phyloP scores from a whole-genome alignment of 208 protist species.

The Leishmania aethiopica region DNA sequence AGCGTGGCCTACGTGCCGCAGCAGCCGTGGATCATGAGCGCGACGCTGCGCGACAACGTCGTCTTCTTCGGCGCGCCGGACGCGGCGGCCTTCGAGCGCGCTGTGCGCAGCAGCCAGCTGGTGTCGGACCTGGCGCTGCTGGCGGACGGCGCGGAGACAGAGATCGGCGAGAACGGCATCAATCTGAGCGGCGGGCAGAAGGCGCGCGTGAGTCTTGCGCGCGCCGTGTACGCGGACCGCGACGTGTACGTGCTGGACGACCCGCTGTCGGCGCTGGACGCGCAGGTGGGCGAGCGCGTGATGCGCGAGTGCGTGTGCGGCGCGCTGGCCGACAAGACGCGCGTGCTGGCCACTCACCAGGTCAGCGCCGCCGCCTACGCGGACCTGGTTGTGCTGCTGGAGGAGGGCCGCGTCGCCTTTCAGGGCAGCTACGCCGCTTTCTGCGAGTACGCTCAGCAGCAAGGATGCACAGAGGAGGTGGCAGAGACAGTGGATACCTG shows the following conservation, averaged over 20 bases:
- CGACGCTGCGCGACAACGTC: conserved; percentile 92
- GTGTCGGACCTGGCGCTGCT: conserved; percentile 77
- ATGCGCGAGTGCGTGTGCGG: conserved; percentile 60
- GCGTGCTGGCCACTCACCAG: conserved; percentile 94
- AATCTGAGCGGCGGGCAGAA: conserved; percentile 87
- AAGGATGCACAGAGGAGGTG: too few relatives aligned
- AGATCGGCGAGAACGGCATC: conserved; percentile 84
- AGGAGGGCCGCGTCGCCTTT: conserved; percentile 52
- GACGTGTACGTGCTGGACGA: conserved; percentile 93
- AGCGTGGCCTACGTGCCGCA: conserved; percentile 90
- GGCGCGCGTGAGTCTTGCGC: conserved; percentile 72
- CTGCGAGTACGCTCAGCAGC: conserved; percentile 1
- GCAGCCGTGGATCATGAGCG: conserved; percentile 91
- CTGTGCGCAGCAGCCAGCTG: conserved; percentile 76
- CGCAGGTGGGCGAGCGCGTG: conserved; percentile 67
- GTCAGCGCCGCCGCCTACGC: conserved; percentile 76
- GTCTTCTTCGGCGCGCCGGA: conserved; percentile 80
- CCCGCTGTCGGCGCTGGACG: conserved; percentile 93
- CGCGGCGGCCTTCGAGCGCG: conserved; percentile 41
- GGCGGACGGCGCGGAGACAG: conserved; percentile 82
- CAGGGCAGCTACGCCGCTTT: conserved; percentile 21
- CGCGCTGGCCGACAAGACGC: conserved; percentile 73
- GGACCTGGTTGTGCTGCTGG: conserved; percentile 84
- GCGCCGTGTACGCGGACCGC: conserved; percentile 77
- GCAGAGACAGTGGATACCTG: too few relatives aligned